Evolutionary conservation across 441 rosid species (phyloP).

Genomic region (Lepidium campestre): DNA sequence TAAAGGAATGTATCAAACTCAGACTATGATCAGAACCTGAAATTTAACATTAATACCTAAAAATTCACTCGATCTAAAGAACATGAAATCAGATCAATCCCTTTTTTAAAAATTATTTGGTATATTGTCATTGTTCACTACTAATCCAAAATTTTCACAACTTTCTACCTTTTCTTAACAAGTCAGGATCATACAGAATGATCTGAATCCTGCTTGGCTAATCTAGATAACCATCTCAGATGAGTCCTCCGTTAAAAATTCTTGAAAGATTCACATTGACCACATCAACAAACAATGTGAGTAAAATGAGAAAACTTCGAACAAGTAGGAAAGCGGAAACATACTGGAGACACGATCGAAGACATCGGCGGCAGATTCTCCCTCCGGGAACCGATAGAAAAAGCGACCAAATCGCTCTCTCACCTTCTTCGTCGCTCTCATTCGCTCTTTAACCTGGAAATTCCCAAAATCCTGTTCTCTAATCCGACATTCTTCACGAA

Average conservation of each 20-base stretch:
- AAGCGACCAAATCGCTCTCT: conserved; percentile 82
- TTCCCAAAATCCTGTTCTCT: conserved; percentile 98
- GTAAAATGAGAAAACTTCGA: not conserved
- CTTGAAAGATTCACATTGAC: not conserved
- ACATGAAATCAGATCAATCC: not conserved
- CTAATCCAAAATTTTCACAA: not conserved
- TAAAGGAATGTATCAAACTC: not conserved
- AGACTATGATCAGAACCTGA: not conserved
- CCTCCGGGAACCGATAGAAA: conserved; percentile 91
- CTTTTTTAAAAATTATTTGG: not conserved
- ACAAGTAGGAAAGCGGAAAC: conserved; percentile 7
- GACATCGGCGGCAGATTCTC: conserved; percentile 97
- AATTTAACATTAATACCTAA: not conserved
- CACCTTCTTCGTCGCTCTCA: conserved; percentile 61
- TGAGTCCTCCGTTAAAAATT: not conserved
- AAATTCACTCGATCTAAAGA: not conserved
- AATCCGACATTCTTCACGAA: conserved; percentile 82
- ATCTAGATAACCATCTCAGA: not conserved
- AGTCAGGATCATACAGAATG: not conserved
- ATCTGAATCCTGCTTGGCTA: not conserved
- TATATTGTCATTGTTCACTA: not conserved
- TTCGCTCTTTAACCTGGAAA: conserved; percentile 86
- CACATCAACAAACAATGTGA: not conserved
- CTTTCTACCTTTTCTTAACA: not conserved
- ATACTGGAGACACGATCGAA: conserved; percentile 92